Percentiles rank a stretch among this genome's conserved stretches.
Conservation (phyloP, 768 basidiomycete genomes). For the Krasilnikovozyma curviuscula region DNA sequence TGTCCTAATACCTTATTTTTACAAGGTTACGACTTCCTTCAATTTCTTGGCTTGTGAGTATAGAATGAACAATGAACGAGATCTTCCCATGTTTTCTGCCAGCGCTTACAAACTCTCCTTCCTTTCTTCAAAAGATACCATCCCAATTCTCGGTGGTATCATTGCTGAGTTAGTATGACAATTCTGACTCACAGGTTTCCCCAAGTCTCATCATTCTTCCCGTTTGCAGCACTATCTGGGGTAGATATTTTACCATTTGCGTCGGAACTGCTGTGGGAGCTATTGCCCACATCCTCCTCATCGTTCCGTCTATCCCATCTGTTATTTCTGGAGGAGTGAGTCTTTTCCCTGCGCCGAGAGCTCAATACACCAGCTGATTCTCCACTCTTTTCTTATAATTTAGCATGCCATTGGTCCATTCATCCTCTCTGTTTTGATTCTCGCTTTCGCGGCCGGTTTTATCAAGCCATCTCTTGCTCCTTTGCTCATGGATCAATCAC, state of each 20-base stretch:
- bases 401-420: slow-evolving; percentile 6
- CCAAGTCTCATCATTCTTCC: too few relatives aligned
- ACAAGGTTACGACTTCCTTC: too few relatives aligned
- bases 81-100: too few relatives aligned
- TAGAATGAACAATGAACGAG: too few relatives aligned
- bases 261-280: slow-evolving; percentile 3
- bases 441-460: not conserved
- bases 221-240: too few relatives aligned
- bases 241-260: slow-evolving; percentile 4
- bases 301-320: slow-evolving; percentile 7
- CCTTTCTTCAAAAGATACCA: slow-evolving; percentile 20
- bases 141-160: slow-evolving; percentile 23
- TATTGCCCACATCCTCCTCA: slow-evolving; percentile 6
- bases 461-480: not conserved
- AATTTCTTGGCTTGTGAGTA: not conserved
- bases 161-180: slow-evolving; percentile 17
- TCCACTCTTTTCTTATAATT: too few relatives aligned
- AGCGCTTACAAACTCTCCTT: slow-evolving; percentile 14
- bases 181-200: not conserved
- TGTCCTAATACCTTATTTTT: too few relatives aligned
- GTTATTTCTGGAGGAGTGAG: too few relatives aligned
- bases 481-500: not conserved
- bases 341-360: too few relatives aligned
- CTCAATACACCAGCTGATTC: too few relatives aligned
- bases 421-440: slow-evolving; percentile 1